Conservation (phyloP, 345 rosid genomes). For the Raphanus sativus region DNA sequence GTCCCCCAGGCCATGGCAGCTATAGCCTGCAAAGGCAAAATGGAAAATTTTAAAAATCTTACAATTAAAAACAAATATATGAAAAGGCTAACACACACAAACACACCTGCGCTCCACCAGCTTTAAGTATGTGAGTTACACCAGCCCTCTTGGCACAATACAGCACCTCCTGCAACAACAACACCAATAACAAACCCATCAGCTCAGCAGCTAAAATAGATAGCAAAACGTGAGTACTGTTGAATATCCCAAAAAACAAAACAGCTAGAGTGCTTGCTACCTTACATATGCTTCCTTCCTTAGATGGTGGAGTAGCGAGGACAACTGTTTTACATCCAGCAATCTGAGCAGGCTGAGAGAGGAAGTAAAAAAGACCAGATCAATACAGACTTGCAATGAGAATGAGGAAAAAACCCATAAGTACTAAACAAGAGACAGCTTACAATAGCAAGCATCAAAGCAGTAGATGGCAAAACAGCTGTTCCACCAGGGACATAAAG, state of each 20-base stretch:
- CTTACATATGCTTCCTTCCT: slow-evolving; percentile 87
- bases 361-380: slow-evolving; percentile 16
- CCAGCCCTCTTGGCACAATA: slow-evolving; percentile 93
- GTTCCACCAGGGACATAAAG: slow-evolving; percentile 97
- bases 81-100: neutral
- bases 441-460: slow-evolving; percentile 91
- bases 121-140: slow-evolving; percentile 92
- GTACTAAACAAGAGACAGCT: slow-evolving; percentile 23
- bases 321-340: slow-evolving; percentile 59
- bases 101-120: slow-evolving; percentile 93
- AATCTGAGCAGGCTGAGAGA: slow-evolving; percentile 4
- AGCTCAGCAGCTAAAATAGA: neutral
- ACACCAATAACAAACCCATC: neutral
- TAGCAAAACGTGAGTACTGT: neutral
- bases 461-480: slow-evolving; percentile 91
- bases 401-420: neutral
- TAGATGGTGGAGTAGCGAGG: slow-evolving; percentile 84
- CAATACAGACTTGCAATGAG: neutral
- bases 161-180: slow-evolving; percentile 62
- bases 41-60: slow-evolving; percentile 8
- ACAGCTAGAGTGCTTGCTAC: slow-evolving; percentile 50
- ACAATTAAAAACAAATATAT: neutral
- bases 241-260: neutral
- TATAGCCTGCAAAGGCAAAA: slow-evolving; percentile 58
- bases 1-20: slow-evolving; percentile 99